A percentile compares a stretch with the other conserved stretches of the same genome.
These are phyloP conservation scores for Boletus sp. DNA, from an alignment of 768 basidiomycete species.

Conservation along the genomic window DNA sequence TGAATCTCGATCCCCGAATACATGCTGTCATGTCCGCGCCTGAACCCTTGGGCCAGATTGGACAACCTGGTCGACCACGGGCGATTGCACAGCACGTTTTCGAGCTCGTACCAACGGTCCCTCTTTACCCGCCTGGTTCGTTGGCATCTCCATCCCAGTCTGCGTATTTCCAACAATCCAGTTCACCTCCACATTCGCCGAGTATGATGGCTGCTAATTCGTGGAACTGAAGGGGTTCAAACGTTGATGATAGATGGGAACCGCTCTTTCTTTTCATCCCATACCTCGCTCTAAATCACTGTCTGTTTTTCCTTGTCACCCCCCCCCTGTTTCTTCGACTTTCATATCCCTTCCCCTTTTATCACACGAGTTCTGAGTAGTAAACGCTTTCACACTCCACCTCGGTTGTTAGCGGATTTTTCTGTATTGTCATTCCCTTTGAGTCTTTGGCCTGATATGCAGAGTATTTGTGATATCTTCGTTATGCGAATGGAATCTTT, in stretches of 20 bases:
- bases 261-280: neutral
- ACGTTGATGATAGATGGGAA: neutral
- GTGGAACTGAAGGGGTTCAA: conserved; percentile 17
- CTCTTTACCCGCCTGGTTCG: conserved; percentile 39
- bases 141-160: conserved; percentile 52
- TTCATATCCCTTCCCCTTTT: neutral
- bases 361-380: neutral
- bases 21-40: conserved; percentile 80
- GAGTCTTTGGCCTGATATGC: neutral
- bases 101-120: conserved; percentile 56
- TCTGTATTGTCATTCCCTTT: neutral
- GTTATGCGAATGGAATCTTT: neutral
- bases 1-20: conserved; percentile 75
- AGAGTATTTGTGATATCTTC: neutral
- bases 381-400: neutral
- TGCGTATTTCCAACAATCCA: conserved; percentile 50
- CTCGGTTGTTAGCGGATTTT: too few species aligned
- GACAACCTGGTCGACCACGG: conserved; percentile 39
- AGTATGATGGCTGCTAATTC: conserved; percentile 31
- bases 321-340: neutral
- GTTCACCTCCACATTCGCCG: conserved; percentile 57
- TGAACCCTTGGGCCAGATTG: conserved; percentile 36
- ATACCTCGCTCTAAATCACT: neutral
- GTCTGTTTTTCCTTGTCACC: neutral
- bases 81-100: conserved; percentile 70